Evolutionary conservation across 306 rosid genomes (phyloP).

Genomic region (Acacia confusa): DNA sequence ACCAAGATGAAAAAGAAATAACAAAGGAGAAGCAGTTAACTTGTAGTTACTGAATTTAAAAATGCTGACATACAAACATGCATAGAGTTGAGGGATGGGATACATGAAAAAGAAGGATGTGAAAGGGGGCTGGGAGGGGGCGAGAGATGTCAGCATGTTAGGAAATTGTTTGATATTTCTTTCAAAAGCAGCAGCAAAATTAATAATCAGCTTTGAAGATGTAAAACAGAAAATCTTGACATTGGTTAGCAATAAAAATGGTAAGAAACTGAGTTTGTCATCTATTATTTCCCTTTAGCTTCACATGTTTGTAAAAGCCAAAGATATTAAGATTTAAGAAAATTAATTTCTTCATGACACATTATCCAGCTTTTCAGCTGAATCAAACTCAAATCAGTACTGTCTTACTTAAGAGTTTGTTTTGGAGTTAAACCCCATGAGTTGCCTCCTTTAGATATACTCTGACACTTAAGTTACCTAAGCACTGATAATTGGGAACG

Average conservation of each 20-base stretch:
- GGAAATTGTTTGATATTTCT: background rate
- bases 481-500: background rate
- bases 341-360: background rate
- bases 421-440: background rate
- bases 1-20: background rate
- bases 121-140: background rate
- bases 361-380: background rate
- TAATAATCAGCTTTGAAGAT: background rate
- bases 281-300: constrained; percentile 3
- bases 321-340: background rate
- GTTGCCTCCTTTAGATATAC: background rate
- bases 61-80: background rate
- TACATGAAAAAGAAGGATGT: background rate
- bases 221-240: constrained; percentile 8
- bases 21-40: background rate
- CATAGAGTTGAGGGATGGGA: background rate
- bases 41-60: background rate
- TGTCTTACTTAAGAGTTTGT: background rate
- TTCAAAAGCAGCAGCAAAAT: background rate
- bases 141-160: background rate
- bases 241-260: background rate
- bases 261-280: background rate
- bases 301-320: background rate
- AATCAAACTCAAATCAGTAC: background rate
- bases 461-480: background rate